These are phyloP conservation scores for Debaryomycetaceae sp. DNA, from an alignment of 1,139 yeast genomes.

Conservation along the genomic window DNA sequence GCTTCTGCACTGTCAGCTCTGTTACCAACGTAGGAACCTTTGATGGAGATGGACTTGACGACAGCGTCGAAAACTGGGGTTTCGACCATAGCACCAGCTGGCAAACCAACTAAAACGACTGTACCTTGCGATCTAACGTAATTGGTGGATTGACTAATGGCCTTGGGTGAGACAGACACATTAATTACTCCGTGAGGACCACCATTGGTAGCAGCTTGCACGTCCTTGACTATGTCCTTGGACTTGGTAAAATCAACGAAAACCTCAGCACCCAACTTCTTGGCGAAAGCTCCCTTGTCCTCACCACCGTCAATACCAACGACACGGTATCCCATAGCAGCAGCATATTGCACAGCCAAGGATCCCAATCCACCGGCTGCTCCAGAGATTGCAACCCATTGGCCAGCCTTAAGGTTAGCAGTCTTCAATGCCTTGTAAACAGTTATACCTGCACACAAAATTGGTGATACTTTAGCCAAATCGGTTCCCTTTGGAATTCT, in stretches of 20 bases:
- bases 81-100: slow-evolving; percentile 65
- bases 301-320: slow-evolving; percentile 75
- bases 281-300: slow-evolving; percentile 56
- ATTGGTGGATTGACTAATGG: slow-evolving; percentile 59
- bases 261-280: slow-evolving; percentile 62
- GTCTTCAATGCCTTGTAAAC: slow-evolving; percentile 77
- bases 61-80: slow-evolving; percentile 66
- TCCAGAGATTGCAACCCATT: slow-evolving; percentile 77
- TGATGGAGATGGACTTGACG: slow-evolving; percentile 58
- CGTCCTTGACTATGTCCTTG: slow-evolving; percentile 55
- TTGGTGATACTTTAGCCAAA: slow-evolving; percentile 72
- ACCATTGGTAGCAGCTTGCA: slow-evolving; percentile 62
- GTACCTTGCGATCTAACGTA: slow-evolving; percentile 69
- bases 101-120: slow-evolving; percentile 71
- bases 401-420: slow-evolving; percentile 60
- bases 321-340: slow-evolving; percentile 72
- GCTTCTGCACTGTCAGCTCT: slow-evolving; percentile 79
- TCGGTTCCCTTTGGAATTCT: slow-evolving; percentile 67
- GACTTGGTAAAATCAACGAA: slow-evolving; percentile 61
- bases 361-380: slow-evolving; percentile 82
- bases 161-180: slow-evolving; percentile 68
- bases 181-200: slow-evolving; percentile 77
- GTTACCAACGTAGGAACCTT: slow-evolving; percentile 78
- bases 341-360: slow-evolving; percentile 70
- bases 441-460: slow-evolving; percentile 79